These are phyloP conservation scores for Lagerstroemia fauriei DNA, from an alignment of 441 rosid species.

Conservation along the genomic window DNA sequence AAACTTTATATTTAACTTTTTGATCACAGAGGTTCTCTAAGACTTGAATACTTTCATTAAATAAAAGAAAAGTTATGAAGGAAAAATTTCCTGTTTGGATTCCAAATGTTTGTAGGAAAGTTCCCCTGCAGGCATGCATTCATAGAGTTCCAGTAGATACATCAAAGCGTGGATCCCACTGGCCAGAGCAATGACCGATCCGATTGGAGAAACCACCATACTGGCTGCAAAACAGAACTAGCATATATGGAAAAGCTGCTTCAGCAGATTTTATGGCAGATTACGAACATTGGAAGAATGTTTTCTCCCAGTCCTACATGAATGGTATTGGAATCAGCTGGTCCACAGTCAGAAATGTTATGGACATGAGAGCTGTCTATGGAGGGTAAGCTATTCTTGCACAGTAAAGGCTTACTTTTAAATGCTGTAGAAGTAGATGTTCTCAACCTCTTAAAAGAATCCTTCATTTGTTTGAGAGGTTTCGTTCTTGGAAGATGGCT, in stretches of 20 bases:
- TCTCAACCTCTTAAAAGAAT: not conserved
- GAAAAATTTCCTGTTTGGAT: not conserved
- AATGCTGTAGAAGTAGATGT: not conserved
- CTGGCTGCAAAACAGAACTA: constrained; percentile 18
- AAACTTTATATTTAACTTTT: not conserved
- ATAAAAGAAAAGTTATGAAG: not conserved
- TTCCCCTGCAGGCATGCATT: constrained; percentile 25
- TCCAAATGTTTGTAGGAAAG: constrained; percentile 21
- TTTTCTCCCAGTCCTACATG: constrained; percentile 25
- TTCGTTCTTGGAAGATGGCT: not conserved
- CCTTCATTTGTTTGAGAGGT: not conserved
- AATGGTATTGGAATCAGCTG: constrained; percentile 45
- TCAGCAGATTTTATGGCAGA: constrained; percentile 27
- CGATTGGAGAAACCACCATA: constrained; percentile 27
- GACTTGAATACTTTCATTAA: not conserved
- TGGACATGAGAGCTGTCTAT: constrained; percentile 33
- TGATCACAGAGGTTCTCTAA: not conserved
- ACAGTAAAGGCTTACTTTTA: not conserved
- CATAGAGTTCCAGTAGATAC: constrained; percentile 25
- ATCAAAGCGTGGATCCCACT: constrained; percentile 29
- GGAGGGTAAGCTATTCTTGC: constrained; percentile 27
- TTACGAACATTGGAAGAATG: constrained; percentile 29
- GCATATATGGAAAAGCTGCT: constrained; percentile 21
- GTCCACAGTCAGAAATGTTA: constrained; percentile 55
- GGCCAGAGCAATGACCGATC: constrained; percentile 28